Evolutionary conservation across 805 yeast genomes (phyloP).

Genomic region (Phaffomyces thermotolerans): DNA sequence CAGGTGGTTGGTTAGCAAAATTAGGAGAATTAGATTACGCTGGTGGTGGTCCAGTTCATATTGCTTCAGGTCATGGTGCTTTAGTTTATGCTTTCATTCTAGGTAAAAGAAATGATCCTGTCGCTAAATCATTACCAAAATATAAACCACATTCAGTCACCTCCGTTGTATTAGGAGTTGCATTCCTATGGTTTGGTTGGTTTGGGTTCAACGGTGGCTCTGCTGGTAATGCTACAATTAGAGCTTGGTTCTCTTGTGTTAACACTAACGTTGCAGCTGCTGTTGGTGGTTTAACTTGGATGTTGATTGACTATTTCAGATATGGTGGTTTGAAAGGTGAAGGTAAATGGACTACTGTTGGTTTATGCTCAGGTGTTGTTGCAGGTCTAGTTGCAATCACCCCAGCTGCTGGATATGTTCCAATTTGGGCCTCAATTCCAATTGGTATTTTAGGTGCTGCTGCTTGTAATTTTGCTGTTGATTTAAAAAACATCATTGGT

Average conservation of each 20-base stretch:
- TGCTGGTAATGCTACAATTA: slow-evolving; percentile 85
- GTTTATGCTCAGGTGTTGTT: slow-evolving; percentile 89
- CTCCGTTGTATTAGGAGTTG: slow-evolving; percentile 85
- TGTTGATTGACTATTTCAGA: slow-evolving; percentile 77
- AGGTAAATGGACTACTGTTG: slow-evolving; percentile 87
- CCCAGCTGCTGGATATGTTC: slow-evolving; percentile 96
- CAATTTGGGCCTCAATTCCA: slow-evolving; percentile 80
- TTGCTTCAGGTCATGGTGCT: slow-evolving; percentile 90
- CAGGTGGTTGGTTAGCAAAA: slow-evolving; percentile 78
- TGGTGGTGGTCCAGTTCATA: slow-evolving; percentile 98
- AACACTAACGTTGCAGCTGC: slow-evolving; percentile 95
- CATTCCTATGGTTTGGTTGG: slow-evolving; percentile 98
- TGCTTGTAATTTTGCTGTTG: slow-evolving; percentile 81
- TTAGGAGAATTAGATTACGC: slow-evolving; percentile 93
- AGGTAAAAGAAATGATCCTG: slow-evolving; percentile 88
- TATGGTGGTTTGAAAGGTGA: slow-evolving; percentile 37
- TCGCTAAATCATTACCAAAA: slow-evolving; percentile 68
- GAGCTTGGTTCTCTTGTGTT: slow-evolving; percentile 91
- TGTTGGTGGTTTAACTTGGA: slow-evolving; percentile 89
- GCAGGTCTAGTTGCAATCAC: slow-evolving; percentile 94
- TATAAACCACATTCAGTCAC: slow-evolving; percentile 93
- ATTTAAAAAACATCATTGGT: slow-evolving; percentile 58
- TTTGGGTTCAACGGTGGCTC: slow-evolving; percentile 99
- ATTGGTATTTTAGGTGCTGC: slow-evolving; percentile 75
- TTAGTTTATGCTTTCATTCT: slow-evolving; percentile 85